Base-by-base conservation (phyloP, 169 alveolate species). In the Plasmodium billcollinsi region DNA sequence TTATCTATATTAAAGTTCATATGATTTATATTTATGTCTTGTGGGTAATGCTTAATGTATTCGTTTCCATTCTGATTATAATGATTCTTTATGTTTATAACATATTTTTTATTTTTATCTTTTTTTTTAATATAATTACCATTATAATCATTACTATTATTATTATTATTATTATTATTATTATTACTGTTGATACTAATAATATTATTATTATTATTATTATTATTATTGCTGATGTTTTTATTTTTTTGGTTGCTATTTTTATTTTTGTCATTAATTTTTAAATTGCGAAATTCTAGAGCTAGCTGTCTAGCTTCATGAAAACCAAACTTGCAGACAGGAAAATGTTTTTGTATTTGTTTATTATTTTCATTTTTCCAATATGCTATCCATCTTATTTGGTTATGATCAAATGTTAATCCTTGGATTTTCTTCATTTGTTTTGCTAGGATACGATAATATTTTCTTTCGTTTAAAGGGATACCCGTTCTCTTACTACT, bases 301-400 rank as follows among this genome's bases (percentile, higher is more conserved):
- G 96, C 96, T 66, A 93, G 74, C 61, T 86, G 90, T 14, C 94
- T 76, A 65, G 95, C 96, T 66, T 88, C 91, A 12, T 89, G 66
- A 58, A 93, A 93, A 7, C 96, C 96, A 59, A 71, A 90, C 14
- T 92, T 76, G 63, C 94, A 89, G 15, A 93, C 96, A 20, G 96
- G 96, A 65, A 93, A 93, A 73, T 93, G 96, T 58, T 89, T 90
- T 73, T 93, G 96, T 33, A 91, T 91, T 52, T 93, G 96, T 39
- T 90, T 91, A 65, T 91, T 91, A 49, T 90, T 91, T 66, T 93
- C 95, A 49, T 93, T 93, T 69, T 93, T 93, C 96, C 96, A 93
- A 88, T 93, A 93, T 39, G 96, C 91, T 15, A 93, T 93, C 96
- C 96, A 93, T 33, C 96, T 90, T 29, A 93, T 93, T 74, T 93